These are phyloP conservation scores for Trypethelium eluteriae DNA, from an alignment of 495 filamentous ascomycete genomes.

Conservation along the genomic window DNA sequence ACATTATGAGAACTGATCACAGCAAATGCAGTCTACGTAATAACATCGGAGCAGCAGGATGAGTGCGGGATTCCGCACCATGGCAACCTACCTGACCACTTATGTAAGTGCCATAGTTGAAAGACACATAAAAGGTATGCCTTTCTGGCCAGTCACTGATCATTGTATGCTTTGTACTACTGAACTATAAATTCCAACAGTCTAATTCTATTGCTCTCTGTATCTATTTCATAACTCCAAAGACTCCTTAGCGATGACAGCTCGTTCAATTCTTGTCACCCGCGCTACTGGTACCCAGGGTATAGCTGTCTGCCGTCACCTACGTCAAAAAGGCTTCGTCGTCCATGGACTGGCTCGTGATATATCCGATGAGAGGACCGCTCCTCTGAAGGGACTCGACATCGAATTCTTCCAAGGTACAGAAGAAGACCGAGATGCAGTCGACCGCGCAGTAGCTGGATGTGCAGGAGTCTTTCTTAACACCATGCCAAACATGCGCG, in stretches of 20 bases:
- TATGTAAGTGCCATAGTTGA: too few species aligned
- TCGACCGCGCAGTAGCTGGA: constrained; percentile 35
- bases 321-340: constrained; percentile 34
- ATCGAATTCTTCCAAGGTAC: constrained; percentile 38
- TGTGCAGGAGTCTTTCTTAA: constrained; percentile 46
- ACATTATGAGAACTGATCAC: too few species aligned
- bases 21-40: too few species aligned
- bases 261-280: not conserved
- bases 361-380: constrained; percentile 31
- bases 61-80: too few species aligned
- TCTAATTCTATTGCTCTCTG: not conserved
- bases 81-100: too few species aligned
- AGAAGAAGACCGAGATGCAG: constrained; percentile 37
- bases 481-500: constrained; percentile 32
- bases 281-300: constrained; percentile 48
- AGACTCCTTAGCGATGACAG: constrained; percentile 31
- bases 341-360: constrained; percentile 42
- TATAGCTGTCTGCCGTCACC: constrained; percentile 36
- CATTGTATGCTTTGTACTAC: too few species aligned
- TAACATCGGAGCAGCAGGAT: too few species aligned
- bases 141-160: too few species aligned
- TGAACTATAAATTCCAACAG: not conserved
- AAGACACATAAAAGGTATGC: too few species aligned
- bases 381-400: constrained; percentile 35
- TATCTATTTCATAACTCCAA: not conserved